Evolutionary conservation across 495 filamentous ascomycete genomes (phyloP).

Genomic region (Neurospora sp.): DNA sequence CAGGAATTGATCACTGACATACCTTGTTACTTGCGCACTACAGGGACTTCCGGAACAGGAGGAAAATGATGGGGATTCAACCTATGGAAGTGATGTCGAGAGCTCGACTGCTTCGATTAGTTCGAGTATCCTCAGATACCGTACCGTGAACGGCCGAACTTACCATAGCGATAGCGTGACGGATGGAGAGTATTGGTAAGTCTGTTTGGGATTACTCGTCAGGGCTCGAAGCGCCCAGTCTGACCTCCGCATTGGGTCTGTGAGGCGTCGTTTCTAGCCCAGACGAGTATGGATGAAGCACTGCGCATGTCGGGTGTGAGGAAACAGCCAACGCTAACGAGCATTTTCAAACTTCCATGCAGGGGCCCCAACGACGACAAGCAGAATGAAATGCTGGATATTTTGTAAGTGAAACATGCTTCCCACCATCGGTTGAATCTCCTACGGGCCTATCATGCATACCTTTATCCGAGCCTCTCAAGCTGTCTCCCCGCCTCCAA

Average conservation of each 20-base stretch:
- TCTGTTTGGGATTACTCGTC: not conserved
- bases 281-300: not conserved
- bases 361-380: constrained; percentile 31
- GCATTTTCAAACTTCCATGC: not conserved
- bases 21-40: not conserved
- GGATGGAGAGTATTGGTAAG: constrained; percentile 18
- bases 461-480: constrained; percentile 34
- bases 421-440: constrained; percentile 4
- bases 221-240: too few species aligned
- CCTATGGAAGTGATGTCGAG: constrained; percentile 21
- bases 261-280: too few species aligned
- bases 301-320: not conserved
- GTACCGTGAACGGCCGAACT: constrained; percentile 27
- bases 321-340: not conserved
- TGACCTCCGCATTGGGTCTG: too few species aligned
- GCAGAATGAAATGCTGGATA: constrained; percentile 31
- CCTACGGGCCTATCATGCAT: constrained; percentile 27
- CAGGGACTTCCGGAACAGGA: not conserved
- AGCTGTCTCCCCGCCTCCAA: constrained; percentile 28
- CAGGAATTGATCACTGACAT: not conserved
- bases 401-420: constrained; percentile 18
- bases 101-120: constrained; percentile 34
- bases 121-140: constrained; percentile 33
- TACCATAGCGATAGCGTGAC: constrained; percentile 27
- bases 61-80: constrained; percentile 27